Percentiles rank a stretch among this genome's conserved stretches.
Evolutionary conservation across 257 asterid genomes (phyloP).

Genomic region (Paulownia fortunei): DNA sequence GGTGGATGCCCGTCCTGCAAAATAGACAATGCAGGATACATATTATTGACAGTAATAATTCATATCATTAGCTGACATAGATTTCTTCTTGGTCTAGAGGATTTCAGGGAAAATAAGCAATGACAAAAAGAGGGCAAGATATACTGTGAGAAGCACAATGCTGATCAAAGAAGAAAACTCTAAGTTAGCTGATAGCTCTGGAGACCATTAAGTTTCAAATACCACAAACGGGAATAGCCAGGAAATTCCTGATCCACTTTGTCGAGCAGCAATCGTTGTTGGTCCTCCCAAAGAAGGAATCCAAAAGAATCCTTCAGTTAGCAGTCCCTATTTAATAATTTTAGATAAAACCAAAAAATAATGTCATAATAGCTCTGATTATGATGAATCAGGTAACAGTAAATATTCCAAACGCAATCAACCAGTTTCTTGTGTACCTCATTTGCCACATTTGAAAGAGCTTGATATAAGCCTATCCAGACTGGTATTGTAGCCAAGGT

Average conservation of each 20-base stretch:
- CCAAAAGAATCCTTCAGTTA: conserved; percentile 99
- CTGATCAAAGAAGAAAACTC: conserved; percentile 12
- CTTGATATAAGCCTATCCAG: conserved; percentile 98
- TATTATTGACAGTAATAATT: conserved; percentile 12
- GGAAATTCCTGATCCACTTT: conserved; percentile 95
- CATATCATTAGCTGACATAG: conserved; percentile 18
- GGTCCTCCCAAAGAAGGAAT: conserved; percentile 99
- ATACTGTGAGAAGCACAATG: conserved; percentile 23
- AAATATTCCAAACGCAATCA: conserved; percentile 15
- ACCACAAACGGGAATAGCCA: conserved; percentile 99
- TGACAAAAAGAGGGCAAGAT: not conserved
- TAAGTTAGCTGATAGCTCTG: not conserved
- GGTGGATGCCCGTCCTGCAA: conserved; percentile 99
- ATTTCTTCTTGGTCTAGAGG: conserved; percentile 5
- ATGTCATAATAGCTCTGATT: conserved; percentile 8
- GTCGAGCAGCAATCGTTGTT: conserved; percentile 97
- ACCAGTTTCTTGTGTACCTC: conserved; percentile 66
- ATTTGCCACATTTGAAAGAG: conserved; percentile 98
- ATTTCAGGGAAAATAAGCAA: conserved; percentile 21
- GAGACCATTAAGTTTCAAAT: conserved; percentile 34
- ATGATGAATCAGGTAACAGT: conserved; percentile 11
- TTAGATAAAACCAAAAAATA: conserved; percentile 3
- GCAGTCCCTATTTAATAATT: conserved; percentile 72
- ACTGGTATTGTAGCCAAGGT: conserved; percentile 99
- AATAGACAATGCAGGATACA: conserved; percentile 29